Conservation (phyloP, 345 rosid genomes). For the Nasturtium officinale region DNA sequence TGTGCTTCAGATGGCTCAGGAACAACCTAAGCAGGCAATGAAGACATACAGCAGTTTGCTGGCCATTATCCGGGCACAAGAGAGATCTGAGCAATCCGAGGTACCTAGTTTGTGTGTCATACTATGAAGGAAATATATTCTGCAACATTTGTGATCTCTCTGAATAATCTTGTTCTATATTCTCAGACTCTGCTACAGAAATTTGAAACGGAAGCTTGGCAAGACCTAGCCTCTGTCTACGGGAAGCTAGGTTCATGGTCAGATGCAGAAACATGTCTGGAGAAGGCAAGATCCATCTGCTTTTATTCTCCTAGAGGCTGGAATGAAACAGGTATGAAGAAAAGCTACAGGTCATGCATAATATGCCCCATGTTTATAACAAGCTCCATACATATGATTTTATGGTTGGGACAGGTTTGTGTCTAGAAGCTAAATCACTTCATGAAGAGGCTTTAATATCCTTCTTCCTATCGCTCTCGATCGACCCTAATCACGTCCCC, state of each 20-base stretch:
- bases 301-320: slow-evolving; percentile 74
- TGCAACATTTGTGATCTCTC: slow-evolving; percentile 20
- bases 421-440: slow-evolving; percentile 65
- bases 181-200: slow-evolving; percentile 54
- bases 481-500: slow-evolving; percentile 80
- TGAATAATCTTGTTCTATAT: slow-evolving; percentile 14
- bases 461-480: slow-evolving; percentile 65
- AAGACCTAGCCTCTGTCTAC: slow-evolving; percentile 74
- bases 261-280: slow-evolving; percentile 74
- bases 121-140: slow-evolving; percentile 13
- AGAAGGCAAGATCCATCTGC: slow-evolving; percentile 68
- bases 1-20: slow-evolving; percentile 76
- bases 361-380: not conserved
- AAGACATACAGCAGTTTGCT: slow-evolving; percentile 81
- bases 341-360: not conserved
- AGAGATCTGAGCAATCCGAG: slow-evolving; percentile 54
- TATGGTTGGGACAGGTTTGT: slow-evolving; percentile 56
- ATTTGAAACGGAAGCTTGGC: slow-evolving; percentile 77
- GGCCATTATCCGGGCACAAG: slow-evolving; percentile 73
- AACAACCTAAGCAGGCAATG: slow-evolving; percentile 83
- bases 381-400: not conserved
- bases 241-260: slow-evolving; percentile 63
- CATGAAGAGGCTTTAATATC: slow-evolving; percentile 75
- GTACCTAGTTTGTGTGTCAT: slow-evolving; percentile 42
- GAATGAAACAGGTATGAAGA: slow-evolving; percentile 68